Base-by-base conservation (phyloP, 306 rosid genomes). In the Pyrus pyrifolia region DNA sequence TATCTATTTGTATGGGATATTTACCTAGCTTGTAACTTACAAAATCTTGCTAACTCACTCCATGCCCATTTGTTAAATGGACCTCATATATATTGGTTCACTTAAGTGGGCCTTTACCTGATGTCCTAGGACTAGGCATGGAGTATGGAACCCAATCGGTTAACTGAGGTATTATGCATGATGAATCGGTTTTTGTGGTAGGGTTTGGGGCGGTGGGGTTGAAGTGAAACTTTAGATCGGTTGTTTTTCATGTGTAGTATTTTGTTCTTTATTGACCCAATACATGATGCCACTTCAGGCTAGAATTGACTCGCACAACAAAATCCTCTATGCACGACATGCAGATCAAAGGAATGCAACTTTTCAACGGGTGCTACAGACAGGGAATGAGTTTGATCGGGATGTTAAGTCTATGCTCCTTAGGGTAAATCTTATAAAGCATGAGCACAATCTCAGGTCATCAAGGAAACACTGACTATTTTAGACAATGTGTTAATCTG, bases 261-360 rank as follows among this genome's bases (percentile, higher is more conserved):
- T 46, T 33, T 45, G 76, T 44, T 78, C 25, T 58, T 58, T 59
- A 8, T 25, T 76, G 33, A 81, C 72, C 76, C 10, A 69, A 73
- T 53, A n/a, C 65, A 17, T 79, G 66, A 45, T 63, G 64, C 52
- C 65, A 44, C 45, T 79, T 93, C 94, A 96, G 99, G 99, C 99
- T 80, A 90, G 94, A 81, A 96, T 96, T 11, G 99, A 96, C 82
- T 96, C 99, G 23, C 99, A 96, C 90, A 96, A 96, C 86, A 96
- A 96, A 85, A 87, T 96, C 62, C 83, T 96, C 67, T 96, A 96
- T 72, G 99, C 99, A 38, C 87, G 97, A 45, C 99, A 96, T 82
- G 99, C 99, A 0, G 98, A 96, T 81, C 99, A 96, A 80, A 87
- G 99, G 84, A 96, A 96, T 79, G 91, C 98, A 52, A 96, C 99